These are phyloP conservation scores for Ogataea naganishii DNA, from an alignment of 805 yeast genomes.

Conservation along the genomic window DNA sequence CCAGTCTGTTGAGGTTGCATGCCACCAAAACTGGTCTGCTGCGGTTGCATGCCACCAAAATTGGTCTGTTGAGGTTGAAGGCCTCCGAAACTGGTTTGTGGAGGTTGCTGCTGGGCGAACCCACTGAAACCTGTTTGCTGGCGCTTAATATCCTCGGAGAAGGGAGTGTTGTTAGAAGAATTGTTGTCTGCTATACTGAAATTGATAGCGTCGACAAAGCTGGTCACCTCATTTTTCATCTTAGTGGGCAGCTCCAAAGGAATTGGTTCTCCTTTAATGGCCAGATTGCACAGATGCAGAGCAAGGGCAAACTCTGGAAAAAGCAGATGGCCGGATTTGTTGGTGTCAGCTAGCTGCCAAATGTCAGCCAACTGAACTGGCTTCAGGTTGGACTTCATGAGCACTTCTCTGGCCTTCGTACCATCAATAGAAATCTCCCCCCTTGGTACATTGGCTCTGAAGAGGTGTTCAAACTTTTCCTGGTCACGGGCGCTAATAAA, in stretches of 20 bases:
- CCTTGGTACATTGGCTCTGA: slow-evolving; percentile 65
- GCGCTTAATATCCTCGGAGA: slow-evolving; percentile 6
- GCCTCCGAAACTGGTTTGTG: slow-evolving; percentile 17
- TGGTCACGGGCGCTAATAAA: slow-evolving; percentile 84
- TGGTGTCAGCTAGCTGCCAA: slow-evolving; percentile 89
- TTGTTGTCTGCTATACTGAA: slow-evolving; percentile 24
- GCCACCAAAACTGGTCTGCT: slow-evolving; percentile 11
- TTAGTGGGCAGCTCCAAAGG: slow-evolving; percentile 67
- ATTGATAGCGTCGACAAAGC: slow-evolving; percentile 84
- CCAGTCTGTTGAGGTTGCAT: slow-evolving; percentile 50
- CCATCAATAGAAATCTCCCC: slow-evolving; percentile 67
- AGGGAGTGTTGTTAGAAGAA: slow-evolving; percentile 4
- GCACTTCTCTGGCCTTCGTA: slow-evolving; percentile 67
- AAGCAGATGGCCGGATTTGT: slow-evolving; percentile 71
- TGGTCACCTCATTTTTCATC: slow-evolving; percentile 74
- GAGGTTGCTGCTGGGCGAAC: slow-evolving; percentile 25
- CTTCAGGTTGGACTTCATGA: slow-evolving; percentile 69
- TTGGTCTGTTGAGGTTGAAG: slow-evolving; percentile 24
- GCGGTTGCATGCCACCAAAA: slow-evolving; percentile 13
- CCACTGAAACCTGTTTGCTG: slow-evolving; percentile 11
- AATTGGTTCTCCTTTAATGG: slow-evolving; percentile 67
- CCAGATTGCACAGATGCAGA: slow-evolving; percentile 75
- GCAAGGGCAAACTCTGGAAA: slow-evolving; percentile 95
- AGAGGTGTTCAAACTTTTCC: slow-evolving; percentile 74
- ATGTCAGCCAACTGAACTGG: slow-evolving; percentile 74